Percentiles rank a stretch among this genome's conserved stretches.
These are phyloP conservation scores for Eryngium alpinum DNA, from an alignment of 140 eudicot genomes.

Conservation along the genomic window DNA sequence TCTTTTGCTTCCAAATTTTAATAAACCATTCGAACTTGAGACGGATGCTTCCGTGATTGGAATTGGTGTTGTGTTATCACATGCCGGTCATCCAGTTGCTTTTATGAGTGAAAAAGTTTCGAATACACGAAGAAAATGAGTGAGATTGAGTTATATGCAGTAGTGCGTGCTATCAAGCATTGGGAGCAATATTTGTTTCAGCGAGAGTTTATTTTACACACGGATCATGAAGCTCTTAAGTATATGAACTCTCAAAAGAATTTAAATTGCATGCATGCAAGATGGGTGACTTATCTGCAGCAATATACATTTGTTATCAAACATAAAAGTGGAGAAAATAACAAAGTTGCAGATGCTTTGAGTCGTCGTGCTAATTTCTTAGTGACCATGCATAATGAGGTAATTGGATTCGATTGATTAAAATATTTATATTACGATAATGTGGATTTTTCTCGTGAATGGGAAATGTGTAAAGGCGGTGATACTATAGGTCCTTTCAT, in stretches of 20 bases:
- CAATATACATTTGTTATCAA: slow-evolving; percentile 6
- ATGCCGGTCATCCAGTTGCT: not conserved
- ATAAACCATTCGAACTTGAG: not conserved
- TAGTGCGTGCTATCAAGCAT: not conserved
- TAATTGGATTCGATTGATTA: not conserved
- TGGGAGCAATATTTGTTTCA: slow-evolving; percentile 6
- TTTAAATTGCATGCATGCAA: slow-evolving; percentile 5
- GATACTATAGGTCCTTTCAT: not conserved
- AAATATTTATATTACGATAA: not conserved
- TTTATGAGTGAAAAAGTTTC: not conserved
- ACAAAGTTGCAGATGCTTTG: slow-evolving; percentile 11
- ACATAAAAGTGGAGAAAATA: not conserved
- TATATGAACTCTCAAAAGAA: slow-evolving; percentile 13
- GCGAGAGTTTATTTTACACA: slow-evolving; percentile 5
- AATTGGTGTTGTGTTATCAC: slow-evolving; percentile 1
- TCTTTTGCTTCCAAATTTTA: not conserved
- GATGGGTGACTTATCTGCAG: slow-evolving; percentile 13
- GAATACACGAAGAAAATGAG: not conserved
- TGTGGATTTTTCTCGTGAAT: not conserved
- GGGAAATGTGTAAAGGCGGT: not conserved
- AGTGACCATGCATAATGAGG: not conserved
- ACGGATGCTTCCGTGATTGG: slow-evolving; percentile 7
- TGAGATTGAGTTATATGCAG: not conserved
- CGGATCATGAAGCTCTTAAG: slow-evolving; percentile 19
- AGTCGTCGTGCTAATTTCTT: not conserved